These are phyloP conservation scores for Carallia brachiata DNA, from an alignment of 345 rosid species.

Conservation along the genomic window DNA sequence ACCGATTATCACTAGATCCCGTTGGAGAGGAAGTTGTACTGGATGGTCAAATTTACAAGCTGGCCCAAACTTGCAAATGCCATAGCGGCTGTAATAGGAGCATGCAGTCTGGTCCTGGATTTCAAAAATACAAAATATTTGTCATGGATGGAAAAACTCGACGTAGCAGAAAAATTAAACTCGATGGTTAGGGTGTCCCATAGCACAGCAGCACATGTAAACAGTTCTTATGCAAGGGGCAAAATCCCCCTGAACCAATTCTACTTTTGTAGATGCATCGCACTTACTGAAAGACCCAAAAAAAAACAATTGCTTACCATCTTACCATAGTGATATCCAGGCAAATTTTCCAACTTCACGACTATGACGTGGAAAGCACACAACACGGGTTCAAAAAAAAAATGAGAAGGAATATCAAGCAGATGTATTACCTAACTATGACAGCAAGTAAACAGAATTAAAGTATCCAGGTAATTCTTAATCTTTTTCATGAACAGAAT, in stretches of 20 bases:
- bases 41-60: conserved; percentile 81
- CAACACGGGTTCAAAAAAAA: too few species aligned
- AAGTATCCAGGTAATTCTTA: background rate
- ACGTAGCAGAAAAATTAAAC: background rate
- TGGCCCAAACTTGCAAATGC: conserved; percentile 94
- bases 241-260: background rate
- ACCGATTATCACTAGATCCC: conserved; percentile 27
- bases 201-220: background rate
- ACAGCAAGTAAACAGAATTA: too few species aligned
- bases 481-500: background rate
- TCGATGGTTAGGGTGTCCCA: background rate
- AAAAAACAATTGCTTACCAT: background rate
- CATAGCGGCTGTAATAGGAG: conserved; percentile 82
- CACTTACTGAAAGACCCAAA: background rate
- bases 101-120: conserved; percentile 74
- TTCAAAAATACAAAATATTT: background rate
- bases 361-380: too few species aligned
- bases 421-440: too few species aligned
- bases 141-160: background rate
- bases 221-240: background rate
- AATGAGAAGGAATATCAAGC: too few species aligned
- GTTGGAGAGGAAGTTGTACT: conserved; percentile 34
- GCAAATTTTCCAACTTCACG: background rate
- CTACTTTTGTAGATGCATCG: background rate
- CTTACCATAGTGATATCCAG: background rate